Conservation (phyloP, 2,329 filamentous ascomycete genomes). For the Laburnicola sp. region DNA sequence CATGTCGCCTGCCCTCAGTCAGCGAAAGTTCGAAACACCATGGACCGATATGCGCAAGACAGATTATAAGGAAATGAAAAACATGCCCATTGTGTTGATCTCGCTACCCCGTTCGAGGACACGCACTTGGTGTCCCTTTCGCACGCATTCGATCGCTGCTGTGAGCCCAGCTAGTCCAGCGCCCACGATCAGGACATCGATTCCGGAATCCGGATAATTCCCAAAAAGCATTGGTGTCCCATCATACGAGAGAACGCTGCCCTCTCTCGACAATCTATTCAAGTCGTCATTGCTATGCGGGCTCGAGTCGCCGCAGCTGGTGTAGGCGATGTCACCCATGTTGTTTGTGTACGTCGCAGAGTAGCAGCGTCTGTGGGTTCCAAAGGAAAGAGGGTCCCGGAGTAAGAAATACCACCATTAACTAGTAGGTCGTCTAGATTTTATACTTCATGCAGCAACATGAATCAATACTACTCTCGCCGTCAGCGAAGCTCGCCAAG, state of each 20-base stretch:
- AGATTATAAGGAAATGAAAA: neutral
- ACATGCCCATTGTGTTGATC: conserved; percentile 23
- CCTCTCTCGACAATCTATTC: neutral
- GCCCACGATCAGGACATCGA: conserved; percentile 13
- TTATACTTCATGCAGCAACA: neutral
- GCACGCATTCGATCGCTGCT: neutral
- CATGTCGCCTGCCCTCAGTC: conserved; percentile 51
- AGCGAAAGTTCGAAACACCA: neutral
- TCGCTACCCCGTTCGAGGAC: conserved; percentile 31
- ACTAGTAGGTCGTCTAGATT: neutral
- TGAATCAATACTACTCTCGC: neutral
- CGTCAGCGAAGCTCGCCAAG: neutral
- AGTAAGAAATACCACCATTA: neutral
- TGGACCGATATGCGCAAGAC: neutral
- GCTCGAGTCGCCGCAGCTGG: neutral
- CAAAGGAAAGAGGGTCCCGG: neutral
- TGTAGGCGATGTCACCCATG: neutral
- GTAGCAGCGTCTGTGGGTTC: neutral
- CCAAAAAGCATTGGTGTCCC: conserved; percentile 1
- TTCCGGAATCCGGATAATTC: conserved; percentile 36
- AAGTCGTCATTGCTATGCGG: neutral
- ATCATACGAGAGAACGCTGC: conserved; percentile 5
- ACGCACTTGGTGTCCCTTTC: neutral
- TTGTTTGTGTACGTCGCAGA: neutral
- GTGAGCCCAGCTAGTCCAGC: neutral